Evolutionary conservation across 495 filamentous ascomycete species (phyloP).

Genomic region (Podospora conica): DNA sequence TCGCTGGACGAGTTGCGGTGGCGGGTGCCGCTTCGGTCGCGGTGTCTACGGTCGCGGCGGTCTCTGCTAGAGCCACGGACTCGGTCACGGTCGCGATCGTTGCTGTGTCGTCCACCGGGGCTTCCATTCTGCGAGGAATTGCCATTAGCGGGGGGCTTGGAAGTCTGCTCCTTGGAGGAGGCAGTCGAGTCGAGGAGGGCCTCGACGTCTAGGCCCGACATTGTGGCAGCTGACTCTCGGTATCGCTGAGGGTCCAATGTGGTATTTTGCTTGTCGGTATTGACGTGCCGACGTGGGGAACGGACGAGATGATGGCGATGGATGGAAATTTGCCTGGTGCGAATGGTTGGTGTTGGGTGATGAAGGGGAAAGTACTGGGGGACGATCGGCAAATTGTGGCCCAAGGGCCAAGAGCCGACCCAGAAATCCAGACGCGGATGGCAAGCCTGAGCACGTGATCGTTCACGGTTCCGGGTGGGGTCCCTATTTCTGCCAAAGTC

Average conservation of each 20-base stretch:
- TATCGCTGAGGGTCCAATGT: neutral
- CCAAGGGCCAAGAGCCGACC: neutral
- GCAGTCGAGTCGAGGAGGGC: slow-evolving; percentile 89
- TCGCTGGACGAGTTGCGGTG: slow-evolving; percentile 31
- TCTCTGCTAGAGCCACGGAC: slow-evolving; percentile 21
- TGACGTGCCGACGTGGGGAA: neutral
- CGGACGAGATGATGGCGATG: neutral
- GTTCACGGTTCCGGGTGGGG: neutral
- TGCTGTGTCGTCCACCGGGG: slow-evolving; percentile 29
- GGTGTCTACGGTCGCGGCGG: slow-evolving; percentile 50
- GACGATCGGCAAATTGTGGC: slow-evolving; percentile 1
- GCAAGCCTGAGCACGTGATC: neutral
- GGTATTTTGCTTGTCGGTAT: neutral
- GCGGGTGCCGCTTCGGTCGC: slow-evolving; percentile 59
- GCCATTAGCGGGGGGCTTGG: slow-evolving; percentile 29
- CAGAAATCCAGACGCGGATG: neutral
- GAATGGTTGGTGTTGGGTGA: neutral
- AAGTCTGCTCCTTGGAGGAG: slow-evolving; percentile 44
- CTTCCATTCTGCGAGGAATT: slow-evolving; percentile 51
- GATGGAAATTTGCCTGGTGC: neutral
- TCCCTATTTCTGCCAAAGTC: neutral
- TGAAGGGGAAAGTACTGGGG: neutral
- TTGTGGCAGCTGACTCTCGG: slow-evolving; percentile 29
- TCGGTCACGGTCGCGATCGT: slow-evolving; percentile 40
- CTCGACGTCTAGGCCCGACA: slow-evolving; percentile 92